A percentile compares a stretch with the other conserved stretches of the same genome.
Evolutionary conservation across 164 flowering plant genomes (phyloP).

Genomic region (Akebia trifoliata): DNA sequence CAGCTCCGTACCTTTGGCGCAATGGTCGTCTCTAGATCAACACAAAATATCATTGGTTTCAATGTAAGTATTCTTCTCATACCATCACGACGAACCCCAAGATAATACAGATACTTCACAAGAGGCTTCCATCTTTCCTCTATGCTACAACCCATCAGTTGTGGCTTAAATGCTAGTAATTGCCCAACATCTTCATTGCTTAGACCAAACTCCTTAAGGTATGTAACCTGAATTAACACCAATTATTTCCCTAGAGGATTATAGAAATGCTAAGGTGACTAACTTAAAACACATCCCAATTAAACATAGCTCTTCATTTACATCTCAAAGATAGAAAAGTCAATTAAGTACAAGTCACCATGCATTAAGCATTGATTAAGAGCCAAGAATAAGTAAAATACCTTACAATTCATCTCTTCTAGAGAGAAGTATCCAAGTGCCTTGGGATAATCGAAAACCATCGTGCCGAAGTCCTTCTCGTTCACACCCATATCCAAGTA

Average conservation of each 20-base stretch:
- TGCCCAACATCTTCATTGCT: slow-evolving; percentile 57
- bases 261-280: neutral
- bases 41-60: slow-evolving; percentile 82
- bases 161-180: slow-evolving; percentile 80
- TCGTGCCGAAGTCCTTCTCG: slow-evolving; percentile 82
- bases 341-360: neutral
- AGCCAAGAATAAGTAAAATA: slow-evolving; percentile 20
- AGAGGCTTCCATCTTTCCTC: slow-evolving; percentile 93
- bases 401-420: slow-evolving; percentile 89
- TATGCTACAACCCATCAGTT: slow-evolving; percentile 82
- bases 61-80: slow-evolving; percentile 75
- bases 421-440: slow-evolving; percentile 63
- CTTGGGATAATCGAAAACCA: slow-evolving; percentile 84
- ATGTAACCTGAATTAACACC: slow-evolving; percentile 50
- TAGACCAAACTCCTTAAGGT: slow-evolving; percentile 82
- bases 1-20: slow-evolving; percentile 75
- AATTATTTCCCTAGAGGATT: neutral
- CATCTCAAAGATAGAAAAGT: neutral
- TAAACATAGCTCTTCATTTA: neutral
- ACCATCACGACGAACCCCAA: slow-evolving; percentile 77
- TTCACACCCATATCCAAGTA: slow-evolving; percentile 77
- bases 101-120: slow-evolving; percentile 80
- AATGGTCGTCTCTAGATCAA: slow-evolving; percentile 65
- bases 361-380: neutral
- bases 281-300: neutral